phyloP scores from a whole-genome alignment of 352 stramenopile genomes.

The Phytopythium vexans region DNA sequence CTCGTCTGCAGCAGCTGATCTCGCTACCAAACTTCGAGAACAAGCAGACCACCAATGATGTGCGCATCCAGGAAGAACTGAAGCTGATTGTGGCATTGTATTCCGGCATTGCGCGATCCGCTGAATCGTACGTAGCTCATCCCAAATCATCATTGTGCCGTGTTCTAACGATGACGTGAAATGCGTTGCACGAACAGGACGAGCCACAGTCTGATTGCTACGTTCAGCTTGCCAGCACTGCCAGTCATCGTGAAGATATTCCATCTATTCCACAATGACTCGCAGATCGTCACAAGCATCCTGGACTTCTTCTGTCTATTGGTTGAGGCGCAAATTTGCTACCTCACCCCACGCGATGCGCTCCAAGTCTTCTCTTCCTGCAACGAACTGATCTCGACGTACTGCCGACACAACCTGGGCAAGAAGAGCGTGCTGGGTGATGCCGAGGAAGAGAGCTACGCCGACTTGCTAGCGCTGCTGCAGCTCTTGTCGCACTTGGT shows the following conservation, averaged over 20 bases:
- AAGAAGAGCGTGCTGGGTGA: slow-evolving; percentile 61
- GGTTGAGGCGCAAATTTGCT: slow-evolving; percentile 80
- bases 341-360: slow-evolving; percentile 61
- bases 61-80: slow-evolving; percentile 65
- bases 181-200: slow-evolving; percentile 17
- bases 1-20: slow-evolving; percentile 53
- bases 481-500: slow-evolving; percentile 79
- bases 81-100: slow-evolving; percentile 81
- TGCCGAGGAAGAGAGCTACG: slow-evolving; percentile 75
- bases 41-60: slow-evolving; percentile 59
- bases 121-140: slow-evolving; percentile 44
- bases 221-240: slow-evolving; percentile 63
- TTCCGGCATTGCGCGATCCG: slow-evolving; percentile 65
- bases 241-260: slow-evolving; percentile 76
- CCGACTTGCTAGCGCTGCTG: slow-evolving; percentile 69
- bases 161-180: background rate
- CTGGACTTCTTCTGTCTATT: slow-evolving; percentile 79
- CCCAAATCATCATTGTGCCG: background rate
- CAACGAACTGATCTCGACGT: slow-evolving; percentile 66
- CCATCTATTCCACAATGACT: slow-evolving; percentile 68
- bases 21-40: slow-evolving; percentile 51
- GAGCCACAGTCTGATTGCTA: slow-evolving; percentile 56
- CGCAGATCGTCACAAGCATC: slow-evolving; percentile 68
- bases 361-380: slow-evolving; percentile 70
- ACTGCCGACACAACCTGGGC: slow-evolving; percentile 67